A percentile compares a stretch with the other conserved stretches of the same genome.
Conservation (phyloP, 176 grass and related monocot species). For the Chrysopogon serrulatus region DNA sequence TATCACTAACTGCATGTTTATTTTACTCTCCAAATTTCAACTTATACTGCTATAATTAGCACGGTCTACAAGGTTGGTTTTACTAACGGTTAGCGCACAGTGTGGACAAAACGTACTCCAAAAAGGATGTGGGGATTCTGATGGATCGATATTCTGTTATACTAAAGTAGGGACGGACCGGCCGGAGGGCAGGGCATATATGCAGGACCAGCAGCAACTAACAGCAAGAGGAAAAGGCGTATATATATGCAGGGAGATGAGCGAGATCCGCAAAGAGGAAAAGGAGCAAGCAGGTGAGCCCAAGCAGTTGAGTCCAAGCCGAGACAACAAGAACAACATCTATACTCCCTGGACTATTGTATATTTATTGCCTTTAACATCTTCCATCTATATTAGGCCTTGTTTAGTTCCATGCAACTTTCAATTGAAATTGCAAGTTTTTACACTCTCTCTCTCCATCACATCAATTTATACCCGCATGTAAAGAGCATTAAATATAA, state of each 20-base stretch:
- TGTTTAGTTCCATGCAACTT: no score
- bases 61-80: background rate
- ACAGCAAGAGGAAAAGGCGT: background rate
- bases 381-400: background rate
- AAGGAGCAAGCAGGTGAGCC: slow-evolving; percentile 14
- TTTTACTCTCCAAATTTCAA: background rate
- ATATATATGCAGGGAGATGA: background rate
- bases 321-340: slow-evolving; percentile 34
- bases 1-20: no score
- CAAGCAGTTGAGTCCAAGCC: slow-evolving; percentile 26
- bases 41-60: background rate
- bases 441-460: no score
- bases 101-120: background rate
- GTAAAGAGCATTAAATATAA: no score
- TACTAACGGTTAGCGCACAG: background rate
- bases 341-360: background rate
- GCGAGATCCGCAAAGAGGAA: background rate
- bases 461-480: no score
- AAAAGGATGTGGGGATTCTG: background rate
- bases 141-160: background rate
- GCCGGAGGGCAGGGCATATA: background rate
- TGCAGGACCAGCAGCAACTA: background rate
- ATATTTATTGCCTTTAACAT: no score
- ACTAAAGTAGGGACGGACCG: no score
- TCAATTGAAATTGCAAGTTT: no score